Base-by-base conservation (phyloP, 805 yeast genomes). In the Yueomyces sinensis region DNA sequence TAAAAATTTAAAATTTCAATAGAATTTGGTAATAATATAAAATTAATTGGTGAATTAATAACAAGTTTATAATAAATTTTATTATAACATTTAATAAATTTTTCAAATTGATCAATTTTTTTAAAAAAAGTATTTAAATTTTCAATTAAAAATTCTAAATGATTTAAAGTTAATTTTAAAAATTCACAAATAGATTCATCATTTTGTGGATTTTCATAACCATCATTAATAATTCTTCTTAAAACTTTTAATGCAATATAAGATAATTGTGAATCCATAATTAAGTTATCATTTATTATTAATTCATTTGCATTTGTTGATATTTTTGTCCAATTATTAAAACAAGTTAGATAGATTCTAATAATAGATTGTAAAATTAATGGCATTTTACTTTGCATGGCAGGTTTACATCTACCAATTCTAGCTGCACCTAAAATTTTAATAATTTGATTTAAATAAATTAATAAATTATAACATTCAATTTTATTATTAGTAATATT, bases 381-480 rank as follows among this genome's bases (percentile, higher is more conserved):
- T 0, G 83, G 82, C 0, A 82, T 70, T 40, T 80, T 75, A 32
- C 72, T 62, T 50, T 80, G 91, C 70, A 86, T 66, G 0, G 84
- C 82, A 17, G 76, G 76, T 45, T 82, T 70, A 3, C 89, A 74
- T 41, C 83, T 70, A 5, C 97, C 97, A 25, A 89, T 82, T 44
- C 87, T 65, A 1, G 87, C 86, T 36, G 78, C 61, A 1, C 87
- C 68, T 18, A 89, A 56, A 3, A 70, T 64, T 55, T 91, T 91
- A 41, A 87, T 66, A 3, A 82, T 66, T 52, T 86, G 94, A 53
- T 83, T 83, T 35, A 82, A 51, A 14, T 82, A 74, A 14, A 75
- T 58, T 37, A 86, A 62, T 11, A 74, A 46, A 47, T 84, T 82
- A 50, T 74, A 73, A 9, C 79, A 57, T 29, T 72, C 66, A 4